These are phyloP conservation scores for Lotus japonicus DNA, from an alignment of 306 rosid genomes.

Conservation along the genomic window DNA sequence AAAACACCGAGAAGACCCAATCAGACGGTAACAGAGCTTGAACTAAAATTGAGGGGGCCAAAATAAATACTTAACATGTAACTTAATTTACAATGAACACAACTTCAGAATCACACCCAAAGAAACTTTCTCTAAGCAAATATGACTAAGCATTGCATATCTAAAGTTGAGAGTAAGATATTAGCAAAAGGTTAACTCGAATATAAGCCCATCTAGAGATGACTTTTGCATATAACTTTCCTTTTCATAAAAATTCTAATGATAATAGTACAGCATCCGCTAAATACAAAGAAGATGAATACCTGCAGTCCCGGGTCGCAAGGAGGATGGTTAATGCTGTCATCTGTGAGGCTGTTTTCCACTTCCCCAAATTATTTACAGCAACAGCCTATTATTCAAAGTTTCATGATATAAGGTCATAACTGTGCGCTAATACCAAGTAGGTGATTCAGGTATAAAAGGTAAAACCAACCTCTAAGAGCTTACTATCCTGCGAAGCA, in stretches of 20 bases:
- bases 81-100: not conserved
- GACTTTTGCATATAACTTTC: not conserved
- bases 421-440: not conserved
- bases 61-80: not conserved
- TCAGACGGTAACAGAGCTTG: not conserved
- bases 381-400: conserved; percentile 71
- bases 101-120: not conserved
- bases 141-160: not conserved
- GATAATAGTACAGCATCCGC: conserved; percentile 15
- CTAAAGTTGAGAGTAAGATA: not conserved
- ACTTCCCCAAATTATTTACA: conserved; percentile 98
- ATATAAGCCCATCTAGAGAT: not conserved
- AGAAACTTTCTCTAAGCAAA: not conserved
- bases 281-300: not conserved
- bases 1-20: not conserved
- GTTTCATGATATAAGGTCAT: conserved; percentile 5
- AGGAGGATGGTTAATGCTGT: conserved; percentile 78
- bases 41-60: not conserved
- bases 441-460: conserved; percentile 1
- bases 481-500: conserved; percentile 86
- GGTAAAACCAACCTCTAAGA: conserved; percentile 70
- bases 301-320: conserved; percentile 92
- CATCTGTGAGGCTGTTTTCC: conserved; percentile 99
- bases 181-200: not conserved
- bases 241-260: not conserved